A percentile compares a stretch with the other conserved stretches of the same genome.
Conservation (phyloP, 2,329 filamentous ascomycete genomes). For the Neonectria faginata region DNA sequence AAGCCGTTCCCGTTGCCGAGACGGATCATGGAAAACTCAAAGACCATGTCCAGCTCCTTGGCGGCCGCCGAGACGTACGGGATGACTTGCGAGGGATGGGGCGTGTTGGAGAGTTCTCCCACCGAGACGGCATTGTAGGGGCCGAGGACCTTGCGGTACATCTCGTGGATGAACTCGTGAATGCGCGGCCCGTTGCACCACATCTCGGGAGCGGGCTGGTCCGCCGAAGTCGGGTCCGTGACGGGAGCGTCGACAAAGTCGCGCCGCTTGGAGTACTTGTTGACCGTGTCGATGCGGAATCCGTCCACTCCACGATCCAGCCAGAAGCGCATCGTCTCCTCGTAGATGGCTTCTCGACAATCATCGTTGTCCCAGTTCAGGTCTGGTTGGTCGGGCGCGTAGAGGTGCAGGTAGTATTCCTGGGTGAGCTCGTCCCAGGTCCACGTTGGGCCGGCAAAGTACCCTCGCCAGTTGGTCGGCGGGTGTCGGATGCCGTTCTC, state of each 20-base stretch:
- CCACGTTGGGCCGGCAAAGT: slow-evolving; percentile 64
- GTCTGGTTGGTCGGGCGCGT: slow-evolving; percentile 77
- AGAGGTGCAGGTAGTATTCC: slow-evolving; percentile 71
- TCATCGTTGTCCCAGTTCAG: slow-evolving; percentile 80
- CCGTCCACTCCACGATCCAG: slow-evolving; percentile 74
- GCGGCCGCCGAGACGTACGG: slow-evolving; percentile 65
- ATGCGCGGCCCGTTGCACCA: slow-evolving; percentile 73
- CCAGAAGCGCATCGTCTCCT: slow-evolving; percentile 78
- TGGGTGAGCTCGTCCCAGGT: slow-evolving; percentile 62
- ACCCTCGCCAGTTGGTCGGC: slow-evolving; percentile 68
- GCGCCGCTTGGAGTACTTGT: slow-evolving; percentile 72
- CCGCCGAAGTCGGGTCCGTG: slow-evolving; percentile 51
- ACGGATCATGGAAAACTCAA: slow-evolving; percentile 69
- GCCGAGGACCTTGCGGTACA: slow-evolving; percentile 63
- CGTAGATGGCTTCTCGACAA: slow-evolving; percentile 75
- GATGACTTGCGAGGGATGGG: slow-evolving; percentile 62
- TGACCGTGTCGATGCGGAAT: slow-evolving; percentile 76
- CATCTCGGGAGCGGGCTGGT: slow-evolving; percentile 60
- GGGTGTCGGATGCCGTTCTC: slow-evolving; percentile 64
- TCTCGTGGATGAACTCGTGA: slow-evolving; percentile 71
- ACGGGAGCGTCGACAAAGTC: slow-evolving; percentile 66
- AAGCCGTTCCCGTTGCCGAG: slow-evolving; percentile 62
- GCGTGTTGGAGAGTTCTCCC: slow-evolving; percentile 70
- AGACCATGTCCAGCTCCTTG: slow-evolving; percentile 71
- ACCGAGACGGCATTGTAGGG: slow-evolving; percentile 71